Evolutionary conservation across 2,329 filamentous ascomycete genomes (phyloP).

Genomic region (Penicillium sumatraense): DNA sequence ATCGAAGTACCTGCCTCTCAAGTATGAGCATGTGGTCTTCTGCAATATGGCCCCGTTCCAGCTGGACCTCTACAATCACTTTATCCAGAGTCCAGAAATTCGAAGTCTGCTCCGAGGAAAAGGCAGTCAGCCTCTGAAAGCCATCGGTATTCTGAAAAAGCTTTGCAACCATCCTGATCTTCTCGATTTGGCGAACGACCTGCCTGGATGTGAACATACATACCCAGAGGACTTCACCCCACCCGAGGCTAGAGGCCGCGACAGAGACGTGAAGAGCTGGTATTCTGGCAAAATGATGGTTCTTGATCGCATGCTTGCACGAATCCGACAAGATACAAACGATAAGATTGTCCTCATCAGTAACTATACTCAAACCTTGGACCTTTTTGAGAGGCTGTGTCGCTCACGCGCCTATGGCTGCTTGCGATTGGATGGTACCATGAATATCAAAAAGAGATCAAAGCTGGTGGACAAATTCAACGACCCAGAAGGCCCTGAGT

Average conservation of each 20-base stretch:
- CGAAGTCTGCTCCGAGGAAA: constrained; percentile 89
- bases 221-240: constrained; percentile 88
- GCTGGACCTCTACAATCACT: constrained; percentile 91
- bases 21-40: constrained; percentile 99
- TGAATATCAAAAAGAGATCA: constrained; percentile 96
- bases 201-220: constrained; percentile 81
- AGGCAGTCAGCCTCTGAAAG: constrained; percentile 93
- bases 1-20: constrained; percentile 95
- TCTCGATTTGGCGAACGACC: constrained; percentile 77
- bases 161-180: constrained; percentile 98
- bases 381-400: constrained; percentile 91
- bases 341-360: constrained; percentile 99
- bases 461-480: constrained; percentile 99
- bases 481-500: constrained; percentile 84
- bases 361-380: constrained; percentile 96
- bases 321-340: constrained; percentile 93
- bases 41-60: constrained; percentile 95
- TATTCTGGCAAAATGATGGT: constrained; percentile 99
- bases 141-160: constrained; percentile 96
- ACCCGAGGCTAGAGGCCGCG: constrained; percentile 83
- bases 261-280: constrained; percentile 91
- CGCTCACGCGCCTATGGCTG: constrained; percentile 82
- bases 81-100: constrained; percentile 94
- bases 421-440: constrained; percentile 90
- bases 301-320: constrained; percentile 94